Conservation (phyloP, 192 early-diverging fungal genomes). For the Fimicolochytrium jonesii region DNA sequence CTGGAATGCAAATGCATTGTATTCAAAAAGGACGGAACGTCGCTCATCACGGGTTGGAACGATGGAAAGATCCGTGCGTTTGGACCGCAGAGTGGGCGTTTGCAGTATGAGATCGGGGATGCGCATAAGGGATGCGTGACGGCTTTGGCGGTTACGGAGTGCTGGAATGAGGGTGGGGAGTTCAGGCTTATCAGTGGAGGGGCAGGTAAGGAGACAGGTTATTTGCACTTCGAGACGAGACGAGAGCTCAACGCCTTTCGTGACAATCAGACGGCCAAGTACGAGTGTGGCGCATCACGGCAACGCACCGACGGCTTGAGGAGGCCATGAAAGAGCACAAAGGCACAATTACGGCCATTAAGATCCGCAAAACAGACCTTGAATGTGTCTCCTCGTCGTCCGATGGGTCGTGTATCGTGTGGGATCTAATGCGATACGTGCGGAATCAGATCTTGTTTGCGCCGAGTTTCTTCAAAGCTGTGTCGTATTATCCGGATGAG, state of each 20-base stretch:
- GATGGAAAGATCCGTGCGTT: constrained; percentile 62
- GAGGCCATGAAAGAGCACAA: constrained; percentile 63
- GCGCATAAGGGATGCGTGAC: constrained; percentile 55
- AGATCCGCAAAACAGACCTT: constrained; percentile 53
- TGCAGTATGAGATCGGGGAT: constrained; percentile 57
- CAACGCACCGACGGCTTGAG: constrained; percentile 40
- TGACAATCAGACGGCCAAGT: constrained; percentile 65
- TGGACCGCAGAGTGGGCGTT: constrained; percentile 53
- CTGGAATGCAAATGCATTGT: constrained; percentile 56
- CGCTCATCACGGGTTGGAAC: constrained; percentile 51
- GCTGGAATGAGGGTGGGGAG: constrained; percentile 29
- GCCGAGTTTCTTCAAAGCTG: constrained; percentile 56
- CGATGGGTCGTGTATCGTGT: constrained; percentile 57
- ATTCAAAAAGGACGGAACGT: constrained; percentile 55
- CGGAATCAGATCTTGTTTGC: constrained; percentile 63
- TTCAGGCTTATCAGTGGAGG: constrained; percentile 56
- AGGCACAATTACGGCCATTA: constrained; percentile 58
- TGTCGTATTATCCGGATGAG: constrained; percentile 55
- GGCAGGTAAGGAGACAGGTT: constrained; percentile 36
- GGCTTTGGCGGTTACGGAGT: constrained; percentile 48
- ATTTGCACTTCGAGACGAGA: too few species aligned
- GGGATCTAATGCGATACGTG: constrained; percentile 57
- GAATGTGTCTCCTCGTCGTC: constrained; percentile 53
- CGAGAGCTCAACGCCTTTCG: too few species aligned
- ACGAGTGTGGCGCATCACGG: constrained; percentile 49